Percentiles rank a stretch among this genome's conserved stretches.
Conservation (phyloP, 805 yeast species). For the Torulaspora indica region DNA sequence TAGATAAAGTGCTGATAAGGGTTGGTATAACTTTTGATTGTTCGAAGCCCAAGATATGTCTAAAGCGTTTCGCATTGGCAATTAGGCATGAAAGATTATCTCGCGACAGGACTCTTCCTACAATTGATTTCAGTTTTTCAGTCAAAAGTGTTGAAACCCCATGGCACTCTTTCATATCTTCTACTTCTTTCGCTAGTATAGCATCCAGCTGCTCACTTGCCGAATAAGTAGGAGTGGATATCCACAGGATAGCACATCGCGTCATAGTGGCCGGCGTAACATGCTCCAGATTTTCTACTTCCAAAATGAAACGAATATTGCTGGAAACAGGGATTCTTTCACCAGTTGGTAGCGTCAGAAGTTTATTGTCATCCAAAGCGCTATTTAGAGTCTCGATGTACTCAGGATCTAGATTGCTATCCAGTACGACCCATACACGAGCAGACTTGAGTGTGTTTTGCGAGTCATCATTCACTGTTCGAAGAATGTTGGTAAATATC, state of each 20-base stretch:
- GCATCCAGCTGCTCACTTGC: conserved; percentile 3
- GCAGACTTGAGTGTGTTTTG: conserved; percentile 38
- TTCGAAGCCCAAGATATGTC: conserved; percentile 11
- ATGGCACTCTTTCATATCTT: neutral
- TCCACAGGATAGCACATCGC: conserved; percentile 85
- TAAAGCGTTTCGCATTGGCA: neutral
- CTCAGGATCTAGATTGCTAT: conserved; percentile 89
- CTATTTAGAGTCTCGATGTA: conserved; percentile 92
- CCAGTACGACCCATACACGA: conserved; percentile 77
- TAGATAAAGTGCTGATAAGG: neutral
- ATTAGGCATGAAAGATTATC: neutral
- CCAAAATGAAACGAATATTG: conserved; percentile 67
- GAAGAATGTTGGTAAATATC: conserved; percentile 59
- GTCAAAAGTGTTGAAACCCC: neutral
- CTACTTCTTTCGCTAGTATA: neutral
- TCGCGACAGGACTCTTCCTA: neutral
- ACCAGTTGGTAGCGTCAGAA: conserved; percentile 82
- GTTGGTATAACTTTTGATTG: conserved; percentile 1
- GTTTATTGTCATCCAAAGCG: conserved; percentile 81
- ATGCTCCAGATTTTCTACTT: conserved; percentile 56
- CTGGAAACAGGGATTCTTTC: conserved; percentile 69
- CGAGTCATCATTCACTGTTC: conserved; percentile 43
- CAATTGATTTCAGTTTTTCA: neutral
- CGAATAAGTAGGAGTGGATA: conserved; percentile 37
- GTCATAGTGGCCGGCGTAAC: conserved; percentile 91